A percentile compares a stretch with the other conserved stretches of the same genome.
phyloP scores from a whole-genome alignment of 441 rosid species.

The Arabidopsis hybrid region DNA sequence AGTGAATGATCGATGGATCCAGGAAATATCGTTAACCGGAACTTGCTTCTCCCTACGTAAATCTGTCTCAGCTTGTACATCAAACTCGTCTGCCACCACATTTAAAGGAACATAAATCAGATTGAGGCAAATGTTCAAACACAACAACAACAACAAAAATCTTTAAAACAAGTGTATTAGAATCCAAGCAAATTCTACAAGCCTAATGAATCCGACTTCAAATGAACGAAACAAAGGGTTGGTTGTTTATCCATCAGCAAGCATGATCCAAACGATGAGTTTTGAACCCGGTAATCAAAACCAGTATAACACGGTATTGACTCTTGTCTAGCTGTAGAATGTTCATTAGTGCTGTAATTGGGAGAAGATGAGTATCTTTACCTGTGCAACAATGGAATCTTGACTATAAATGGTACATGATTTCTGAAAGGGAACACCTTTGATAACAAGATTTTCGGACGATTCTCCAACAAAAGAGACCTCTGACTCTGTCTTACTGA shows the following conservation, averaged over 20 bases:
- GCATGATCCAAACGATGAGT: background rate
- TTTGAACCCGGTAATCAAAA: background rate
- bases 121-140: background rate
- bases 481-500: slow-evolving; percentile 61
- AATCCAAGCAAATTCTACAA: background rate
- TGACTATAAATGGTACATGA: slow-evolving; percentile 75
- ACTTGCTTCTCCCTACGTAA: slow-evolving; percentile 60
- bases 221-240: background rate
- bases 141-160: background rate
- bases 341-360: background rate
- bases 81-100: slow-evolving; percentile 77
- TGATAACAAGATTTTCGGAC: slow-evolving; percentile 51
- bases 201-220: background rate
- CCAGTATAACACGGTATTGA: background rate
- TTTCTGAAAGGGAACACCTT: slow-evolving; percentile 75
- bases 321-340: background rate
- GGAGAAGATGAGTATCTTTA: slow-evolving; percentile 20
- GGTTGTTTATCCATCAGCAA: background rate
- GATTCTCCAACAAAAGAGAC: slow-evolving; percentile 54
- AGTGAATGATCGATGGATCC: slow-evolving; percentile 56
- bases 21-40: slow-evolving; percentile 79
- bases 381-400: slow-evolving; percentile 80
- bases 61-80: slow-evolving; percentile 88
- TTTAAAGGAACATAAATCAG: background rate
- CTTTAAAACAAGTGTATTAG: background rate